Percentiles rank a stretch among this genome's conserved stretches.
Conservation (phyloP, 2,329 filamentous ascomycete species). For the Trichophyton simii region DNA sequence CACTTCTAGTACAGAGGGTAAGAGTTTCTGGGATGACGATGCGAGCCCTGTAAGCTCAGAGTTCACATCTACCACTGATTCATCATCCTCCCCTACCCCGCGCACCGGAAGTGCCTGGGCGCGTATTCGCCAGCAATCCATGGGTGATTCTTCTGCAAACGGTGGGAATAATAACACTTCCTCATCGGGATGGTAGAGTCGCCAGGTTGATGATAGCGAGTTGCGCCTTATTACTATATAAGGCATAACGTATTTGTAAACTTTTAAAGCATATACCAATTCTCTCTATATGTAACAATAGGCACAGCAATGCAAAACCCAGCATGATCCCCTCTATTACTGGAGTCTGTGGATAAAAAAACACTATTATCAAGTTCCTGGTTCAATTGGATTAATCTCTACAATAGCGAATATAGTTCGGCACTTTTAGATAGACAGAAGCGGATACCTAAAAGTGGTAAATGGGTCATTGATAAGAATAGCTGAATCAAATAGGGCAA, state of each 20-base stretch:
- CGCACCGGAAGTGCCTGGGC: constrained; percentile 27
- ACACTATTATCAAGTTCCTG: too few relatives aligned
- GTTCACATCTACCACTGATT: constrained; percentile 3
- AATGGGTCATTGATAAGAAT: neutral
- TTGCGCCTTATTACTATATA: neutral
- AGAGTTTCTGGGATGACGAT: constrained; percentile 26
- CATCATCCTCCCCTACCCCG: constrained; percentile 1
- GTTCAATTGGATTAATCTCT: too few relatives aligned
- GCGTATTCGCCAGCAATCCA: constrained; percentile 19
- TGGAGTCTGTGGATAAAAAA: too few relatives aligned
- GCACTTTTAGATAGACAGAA: too few relatives aligned
- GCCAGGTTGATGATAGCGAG: neutral
- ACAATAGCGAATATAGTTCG: too few relatives aligned
- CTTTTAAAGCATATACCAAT: too few relatives aligned
- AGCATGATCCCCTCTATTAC: too few relatives aligned
- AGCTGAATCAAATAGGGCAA: neutral
- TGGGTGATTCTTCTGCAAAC: neutral
- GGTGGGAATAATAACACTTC: neutral
- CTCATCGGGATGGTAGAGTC: constrained; percentile 9
- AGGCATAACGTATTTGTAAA: too few relatives aligned
- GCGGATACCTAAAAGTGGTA: neutral
- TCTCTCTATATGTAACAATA: too few relatives aligned
- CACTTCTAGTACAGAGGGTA: neutral
- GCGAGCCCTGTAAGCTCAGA: constrained; percentile 20
- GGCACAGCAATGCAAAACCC: too few relatives aligned